Evolutionary conservation across 106 monocot genomes (phyloP), one percentile per base, ranked within the genome.

Genomic region (Apostasia ramifera): DNA sequence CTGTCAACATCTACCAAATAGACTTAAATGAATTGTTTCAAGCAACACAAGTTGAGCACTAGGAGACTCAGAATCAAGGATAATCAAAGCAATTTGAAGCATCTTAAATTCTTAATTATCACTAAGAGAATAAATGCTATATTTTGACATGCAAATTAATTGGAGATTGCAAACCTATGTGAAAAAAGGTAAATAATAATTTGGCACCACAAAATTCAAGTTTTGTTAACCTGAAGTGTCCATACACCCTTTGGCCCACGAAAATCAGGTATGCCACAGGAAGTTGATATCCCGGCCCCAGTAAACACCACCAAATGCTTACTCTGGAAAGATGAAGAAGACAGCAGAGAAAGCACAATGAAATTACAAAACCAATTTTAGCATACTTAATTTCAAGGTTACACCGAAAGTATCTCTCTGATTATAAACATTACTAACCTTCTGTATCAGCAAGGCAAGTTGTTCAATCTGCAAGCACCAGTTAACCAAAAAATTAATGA

Each of bases 201-300:
- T 54, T 55, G n/a, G 10, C 51, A 54, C 55, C 44, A 12, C 5
- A 0, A n/a, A 42, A 69, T 43, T 44, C 41, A 44, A 7, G 2
- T 47, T 70, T 10, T 7, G 47, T 57, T 71, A 78, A 93, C 98
- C 98, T 98, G 98, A 83, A 98, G 87, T 40, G 98, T 98, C 98
- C 98, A 98, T 55, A 98, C 77, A 71, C 98, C 98, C 66, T 85
- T 93, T 38, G 97, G 97, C n/a, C 97, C 97, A 68, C 97, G 80
- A 78, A 98, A 98, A 83, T 98, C 97, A 59, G 97, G 97, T 68
- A 98, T 98, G 54, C 97, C 97, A 67, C 88, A 93, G 48, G 97
- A 89, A 52, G 97, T 98, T 70, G 97, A 98, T 82, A 98, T 98
- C 59, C 97, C 97, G 51, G 97, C 97, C 44, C 97, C 97, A 5